phyloP scores from a whole-genome alignment of 305 asterid species.

The Fraxinus xanthoxyloides region DNA sequence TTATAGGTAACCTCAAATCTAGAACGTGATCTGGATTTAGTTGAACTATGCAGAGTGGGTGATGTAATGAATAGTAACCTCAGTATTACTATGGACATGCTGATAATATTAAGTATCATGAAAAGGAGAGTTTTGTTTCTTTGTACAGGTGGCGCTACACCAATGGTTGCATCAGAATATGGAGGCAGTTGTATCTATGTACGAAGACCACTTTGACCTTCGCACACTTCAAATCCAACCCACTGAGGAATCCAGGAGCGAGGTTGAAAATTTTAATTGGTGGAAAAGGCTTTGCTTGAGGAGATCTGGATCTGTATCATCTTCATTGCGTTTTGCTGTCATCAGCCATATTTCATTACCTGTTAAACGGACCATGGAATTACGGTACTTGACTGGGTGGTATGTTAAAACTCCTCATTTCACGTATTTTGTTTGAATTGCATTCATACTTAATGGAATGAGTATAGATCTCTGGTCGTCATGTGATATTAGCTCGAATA shows the following conservation, averaged over 20 bases:
- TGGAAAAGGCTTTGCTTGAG: constrained; percentile 57
- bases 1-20: neutral
- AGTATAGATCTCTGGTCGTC: neutral
- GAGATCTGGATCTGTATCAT: constrained; percentile 40
- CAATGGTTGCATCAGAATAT: constrained; percentile 94
- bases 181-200: constrained; percentile 91
- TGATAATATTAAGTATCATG: constrained; percentile 15
- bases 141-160: constrained; percentile 71
- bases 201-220: constrained; percentile 87
- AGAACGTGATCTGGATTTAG: constrained; percentile 11
- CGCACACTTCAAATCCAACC: constrained; percentile 55
- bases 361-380: constrained; percentile 89
- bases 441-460: neutral
- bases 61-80: neutral
- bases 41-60: constrained; percentile 6
- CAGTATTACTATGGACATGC: neutral
- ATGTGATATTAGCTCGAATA: neutral
- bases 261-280: constrained; percentile 61
- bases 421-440: neutral
- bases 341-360: constrained; percentile 60
- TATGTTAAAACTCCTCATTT: constrained; percentile 35
- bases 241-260: constrained; percentile 38
- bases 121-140: neutral
- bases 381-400: constrained; percentile 90
- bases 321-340: constrained; percentile 43